A percentile compares a stretch with the other conserved stretches of the same genome.
Evolutionary conservation across 805 yeast genomes (phyloP).

Genomic region (Priceomyces fermenticarens): DNA sequence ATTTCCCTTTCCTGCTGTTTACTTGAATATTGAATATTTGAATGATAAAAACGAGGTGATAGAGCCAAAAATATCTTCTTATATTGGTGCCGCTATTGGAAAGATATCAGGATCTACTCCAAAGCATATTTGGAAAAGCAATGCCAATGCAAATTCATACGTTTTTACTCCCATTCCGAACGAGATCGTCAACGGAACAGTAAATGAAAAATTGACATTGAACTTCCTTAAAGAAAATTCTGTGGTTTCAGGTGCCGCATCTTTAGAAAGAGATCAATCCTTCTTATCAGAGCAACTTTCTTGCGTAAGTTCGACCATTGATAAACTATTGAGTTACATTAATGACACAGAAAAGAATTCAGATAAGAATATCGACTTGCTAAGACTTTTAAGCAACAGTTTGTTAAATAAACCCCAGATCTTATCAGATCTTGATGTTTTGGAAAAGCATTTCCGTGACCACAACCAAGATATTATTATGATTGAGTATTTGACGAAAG

Average conservation of each 20-base stretch:
- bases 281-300: constrained; percentile 46
- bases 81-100: constrained; percentile 75
- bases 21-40: constrained; percentile 66
- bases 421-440: constrained; percentile 47
- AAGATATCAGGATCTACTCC: constrained; percentile 14
- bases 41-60: constrained; percentile 46
- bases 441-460: constrained; percentile 60
- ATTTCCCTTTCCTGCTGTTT: constrained; percentile 73
- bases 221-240: constrained; percentile 40
- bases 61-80: constrained; percentile 62
- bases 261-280: constrained; percentile 40
- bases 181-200: constrained; percentile 53
- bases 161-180: constrained; percentile 77
- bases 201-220: constrained; percentile 56
- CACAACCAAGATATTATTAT: constrained; percentile 79
- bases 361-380: constrained; percentile 56
- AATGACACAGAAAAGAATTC: constrained; percentile 32
- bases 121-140: constrained; percentile 39
- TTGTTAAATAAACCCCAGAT: constrained; percentile 51
- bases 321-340: constrained; percentile 48
- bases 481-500: constrained; percentile 78
- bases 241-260: constrained; percentile 25
- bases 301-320: constrained; percentile 46
- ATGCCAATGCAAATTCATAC: constrained; percentile 37
- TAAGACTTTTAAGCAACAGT: constrained; percentile 60